These are phyloP conservation scores for Nakazawaea anatomiae DNA, from an alignment of 805 yeast genomes.

Conservation along the genomic window DNA sequence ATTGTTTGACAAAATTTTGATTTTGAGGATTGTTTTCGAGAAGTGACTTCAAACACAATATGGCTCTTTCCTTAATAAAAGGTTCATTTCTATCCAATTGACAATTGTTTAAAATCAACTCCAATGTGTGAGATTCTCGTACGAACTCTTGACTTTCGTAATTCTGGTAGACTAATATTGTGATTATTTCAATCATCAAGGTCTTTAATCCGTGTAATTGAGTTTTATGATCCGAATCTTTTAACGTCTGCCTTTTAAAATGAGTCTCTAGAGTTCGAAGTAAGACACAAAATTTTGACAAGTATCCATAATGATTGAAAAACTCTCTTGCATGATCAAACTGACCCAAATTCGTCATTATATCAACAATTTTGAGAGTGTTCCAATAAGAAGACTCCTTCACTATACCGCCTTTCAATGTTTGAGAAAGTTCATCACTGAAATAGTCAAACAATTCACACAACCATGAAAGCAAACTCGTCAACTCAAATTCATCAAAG, in stretches of 20 bases:
- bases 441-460: constrained; percentile 23
- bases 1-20: constrained; percentile 66
- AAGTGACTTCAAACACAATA: constrained; percentile 68
- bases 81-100: constrained; percentile 87
- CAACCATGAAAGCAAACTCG: constrained; percentile 36
- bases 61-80: constrained; percentile 76
- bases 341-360: constrained; percentile 29
- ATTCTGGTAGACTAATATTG: constrained; percentile 48
- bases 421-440: constrained; percentile 12
- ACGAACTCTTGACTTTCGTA: constrained; percentile 59
- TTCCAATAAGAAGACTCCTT: constrained; percentile 15
- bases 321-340: constrained; percentile 34
- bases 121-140: constrained; percentile 63
- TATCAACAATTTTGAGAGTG: constrained; percentile 17
- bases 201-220: constrained; percentile 63
- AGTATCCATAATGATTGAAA: constrained; percentile 32
- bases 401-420: constrained; percentile 14
- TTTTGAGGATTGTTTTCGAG: constrained; percentile 60
- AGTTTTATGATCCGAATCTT: constrained; percentile 22
- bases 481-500: constrained; percentile 33
- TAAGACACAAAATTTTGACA: constrained; percentile 29
- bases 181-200: constrained; percentile 58
- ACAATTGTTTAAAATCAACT: constrained; percentile 71
- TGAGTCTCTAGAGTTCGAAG: constrained; percentile 35
- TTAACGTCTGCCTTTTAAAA: constrained; percentile 29